Conservation (phyloP, 192 early-diverging fungal genomes). For the Allomyces arbusculus region DNA sequence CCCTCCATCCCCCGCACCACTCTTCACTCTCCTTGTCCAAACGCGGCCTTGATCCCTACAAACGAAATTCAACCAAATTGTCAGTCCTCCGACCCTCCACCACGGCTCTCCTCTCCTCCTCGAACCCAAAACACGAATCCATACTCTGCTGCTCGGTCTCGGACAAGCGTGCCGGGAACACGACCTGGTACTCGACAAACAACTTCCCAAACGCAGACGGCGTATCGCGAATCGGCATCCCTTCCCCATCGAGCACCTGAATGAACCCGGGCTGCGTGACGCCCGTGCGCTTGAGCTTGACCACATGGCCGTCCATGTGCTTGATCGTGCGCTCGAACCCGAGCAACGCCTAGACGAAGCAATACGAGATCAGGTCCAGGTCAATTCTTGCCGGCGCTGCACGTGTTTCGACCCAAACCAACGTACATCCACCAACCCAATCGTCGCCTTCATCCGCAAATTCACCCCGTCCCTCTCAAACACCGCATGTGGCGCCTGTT, state of each 20-base stretch:
- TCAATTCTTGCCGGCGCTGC: too few species aligned
- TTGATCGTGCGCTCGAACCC: conserved; percentile 56
- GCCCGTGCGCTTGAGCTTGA: conserved; percentile 21
- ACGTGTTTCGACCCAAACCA: too few species aligned
- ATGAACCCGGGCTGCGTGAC: conserved; percentile 59
- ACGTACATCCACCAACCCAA: conserved; percentile 43
- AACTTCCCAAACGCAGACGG: conserved; percentile 48
- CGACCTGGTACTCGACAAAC: conserved; percentile 71
- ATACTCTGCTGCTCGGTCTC: not conserved
- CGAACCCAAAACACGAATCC: not conserved
- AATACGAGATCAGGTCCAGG: not conserved
- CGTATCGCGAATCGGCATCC: conserved; percentile 61
- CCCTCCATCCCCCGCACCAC: too few species aligned
- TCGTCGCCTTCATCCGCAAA: conserved; percentile 53
- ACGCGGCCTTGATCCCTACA: too few species aligned
- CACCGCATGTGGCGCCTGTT: conserved; percentile 39
- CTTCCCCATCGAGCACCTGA: conserved; percentile 53
- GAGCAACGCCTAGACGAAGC: conserved; percentile 40
- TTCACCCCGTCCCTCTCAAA: conserved; percentile 58
- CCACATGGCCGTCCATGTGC: conserved; percentile 47
- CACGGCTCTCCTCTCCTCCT: too few species aligned
- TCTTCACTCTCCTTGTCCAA: too few species aligned
- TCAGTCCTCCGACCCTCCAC: too few species aligned
- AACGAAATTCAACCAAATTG: too few species aligned
- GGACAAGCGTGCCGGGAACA: conserved; percentile 36